Percentiles rank a stretch among this genome's conserved stretches.
phyloP scores from a whole-genome alignment of 1,284 basidiomycete species.

The Leccinum huronense region DNA sequence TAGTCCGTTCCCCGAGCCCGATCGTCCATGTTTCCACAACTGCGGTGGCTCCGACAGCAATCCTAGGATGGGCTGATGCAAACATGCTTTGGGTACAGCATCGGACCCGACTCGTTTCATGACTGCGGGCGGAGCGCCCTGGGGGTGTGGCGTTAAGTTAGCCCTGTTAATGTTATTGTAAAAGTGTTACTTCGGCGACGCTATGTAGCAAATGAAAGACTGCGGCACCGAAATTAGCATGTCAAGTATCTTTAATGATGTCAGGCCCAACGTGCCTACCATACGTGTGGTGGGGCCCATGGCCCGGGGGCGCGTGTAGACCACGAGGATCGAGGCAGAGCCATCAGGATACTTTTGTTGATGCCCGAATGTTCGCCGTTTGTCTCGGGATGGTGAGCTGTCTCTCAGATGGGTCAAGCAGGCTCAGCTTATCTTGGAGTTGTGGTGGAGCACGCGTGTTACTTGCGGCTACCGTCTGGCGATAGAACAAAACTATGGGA shows the following conservation, averaged over 20 bases:
- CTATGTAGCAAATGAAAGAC: conserved; percentile 16
- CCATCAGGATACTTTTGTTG: not conserved
- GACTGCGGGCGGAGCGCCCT: not conserved
- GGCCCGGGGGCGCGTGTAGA: conserved; percentile 14
- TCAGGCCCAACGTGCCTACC: conserved; percentile 11
- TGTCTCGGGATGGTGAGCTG: not conserved
- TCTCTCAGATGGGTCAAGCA: not conserved
- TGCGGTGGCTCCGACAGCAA: conserved; percentile 9
- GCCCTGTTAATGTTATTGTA: not conserved
- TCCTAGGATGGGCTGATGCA: conserved; percentile 5
- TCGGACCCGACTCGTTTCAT: conserved; percentile 21
- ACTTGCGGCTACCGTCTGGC: not conserved
- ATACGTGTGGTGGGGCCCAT: conserved; percentile 7
- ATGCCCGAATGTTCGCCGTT: conserved; percentile 2
- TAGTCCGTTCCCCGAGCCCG: not conserved
- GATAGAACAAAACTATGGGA: not conserved
- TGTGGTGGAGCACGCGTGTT: not conserved
- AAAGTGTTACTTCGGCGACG: conserved; percentile 6
- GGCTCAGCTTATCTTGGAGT: not conserved
- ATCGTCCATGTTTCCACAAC: conserved; percentile 12
- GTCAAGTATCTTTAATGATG: conserved; percentile 12
- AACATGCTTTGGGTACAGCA: conserved; percentile 9
- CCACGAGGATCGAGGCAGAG: conserved; percentile 17
- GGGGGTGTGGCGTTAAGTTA: not conserved
- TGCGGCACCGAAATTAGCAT: conserved; percentile 22